Conservation (phyloP, 1,284 basidiomycete species). For the Malassezia globosa region DNA sequence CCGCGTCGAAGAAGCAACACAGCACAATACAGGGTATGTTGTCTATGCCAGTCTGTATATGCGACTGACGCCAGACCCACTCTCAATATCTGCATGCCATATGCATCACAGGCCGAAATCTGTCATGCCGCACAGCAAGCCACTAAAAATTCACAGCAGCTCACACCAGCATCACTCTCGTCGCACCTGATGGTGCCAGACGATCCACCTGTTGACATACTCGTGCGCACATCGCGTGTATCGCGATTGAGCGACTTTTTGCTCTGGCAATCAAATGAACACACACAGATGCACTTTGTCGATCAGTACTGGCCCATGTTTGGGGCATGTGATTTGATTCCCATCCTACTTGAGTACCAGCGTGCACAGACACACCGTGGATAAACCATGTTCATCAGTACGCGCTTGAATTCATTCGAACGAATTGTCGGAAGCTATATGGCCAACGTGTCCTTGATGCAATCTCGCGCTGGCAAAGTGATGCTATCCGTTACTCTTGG, state of each 20-base stretch:
- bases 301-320: slow-evolving; percentile 89
- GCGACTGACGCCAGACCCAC: no score
- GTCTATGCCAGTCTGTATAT: slow-evolving; percentile 56
- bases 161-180: slow-evolving; percentile 19
- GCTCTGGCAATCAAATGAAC: slow-evolving; percentile 74
- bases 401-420: neutral
- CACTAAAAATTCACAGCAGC: neutral
- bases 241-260: slow-evolving; percentile 80
- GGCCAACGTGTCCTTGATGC: slow-evolving; percentile 12
- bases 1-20: slow-evolving; percentile 69
- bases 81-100: slow-evolving; percentile 89
- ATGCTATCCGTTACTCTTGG: slow-evolving; percentile 14
- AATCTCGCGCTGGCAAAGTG: slow-evolving; percentile 16
- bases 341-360: slow-evolving; percentile 75
- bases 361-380: slow-evolving; percentile 46
- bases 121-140: neutral
- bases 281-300: slow-evolving; percentile 85
- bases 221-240: slow-evolving; percentile 84
- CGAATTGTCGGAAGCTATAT: slow-evolving; percentile 11
- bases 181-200: slow-evolving; percentile 49
- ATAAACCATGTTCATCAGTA: neutral
- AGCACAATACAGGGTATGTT: slow-evolving; percentile 59
- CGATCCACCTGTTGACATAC: slow-evolving; percentile 63
- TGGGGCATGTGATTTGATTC: slow-evolving; percentile 71
- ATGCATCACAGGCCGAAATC: slow-evolving; percentile 87